A percentile compares a stretch with the other conserved stretches of the same genome.
phyloP scores from a whole-genome alignment of 2,329 filamentous ascomycete species.

The Aspergillus costaricaensis region DNA sequence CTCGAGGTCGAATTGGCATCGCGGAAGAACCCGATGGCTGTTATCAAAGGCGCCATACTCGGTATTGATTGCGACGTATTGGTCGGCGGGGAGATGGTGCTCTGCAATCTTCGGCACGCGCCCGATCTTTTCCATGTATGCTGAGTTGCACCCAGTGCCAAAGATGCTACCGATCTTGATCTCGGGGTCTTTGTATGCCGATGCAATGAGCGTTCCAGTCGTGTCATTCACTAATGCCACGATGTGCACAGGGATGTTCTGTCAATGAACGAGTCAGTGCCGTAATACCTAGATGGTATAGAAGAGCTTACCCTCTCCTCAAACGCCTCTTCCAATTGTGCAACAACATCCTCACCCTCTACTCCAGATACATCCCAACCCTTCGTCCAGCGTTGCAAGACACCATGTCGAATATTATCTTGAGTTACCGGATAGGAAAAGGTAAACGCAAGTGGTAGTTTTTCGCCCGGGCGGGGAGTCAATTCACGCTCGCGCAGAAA shows the following conservation, averaged over 20 bases:
- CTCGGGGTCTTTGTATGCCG: constrained; percentile 80
- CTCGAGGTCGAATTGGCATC: constrained; percentile 60
- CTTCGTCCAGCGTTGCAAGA: constrained; percentile 89
- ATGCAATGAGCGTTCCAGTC: constrained; percentile 88
- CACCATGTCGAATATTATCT: constrained; percentile 78
- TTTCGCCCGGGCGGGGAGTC: constrained; percentile 53
- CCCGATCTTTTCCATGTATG: constrained; percentile 86
- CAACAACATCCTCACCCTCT: constrained; percentile 80
- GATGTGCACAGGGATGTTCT: constrained; percentile 81
- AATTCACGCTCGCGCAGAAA: constrained; percentile 70
- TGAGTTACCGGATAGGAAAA: constrained; percentile 89
- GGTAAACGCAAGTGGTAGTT: constrained; percentile 78
- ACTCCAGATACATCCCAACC: constrained; percentile 87
- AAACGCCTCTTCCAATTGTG: constrained; percentile 75
- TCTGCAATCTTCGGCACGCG: constrained; percentile 84
- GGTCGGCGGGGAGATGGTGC: constrained; percentile 72
- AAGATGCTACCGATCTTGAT: constrained; percentile 95
- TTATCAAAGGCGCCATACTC: constrained; percentile 95
- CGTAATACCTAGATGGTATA: neutral
- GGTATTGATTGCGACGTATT: constrained; percentile 87
- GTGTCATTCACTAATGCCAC: constrained; percentile 92
- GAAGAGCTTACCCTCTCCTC: constrained; percentile 55
- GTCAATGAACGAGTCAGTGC: neutral
- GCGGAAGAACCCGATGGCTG: constrained; percentile 76
- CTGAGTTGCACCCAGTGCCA: constrained; percentile 91